Base-by-base conservation (phyloP, 352 stramenopile genomes). In the Pythium dissimile region DNA sequence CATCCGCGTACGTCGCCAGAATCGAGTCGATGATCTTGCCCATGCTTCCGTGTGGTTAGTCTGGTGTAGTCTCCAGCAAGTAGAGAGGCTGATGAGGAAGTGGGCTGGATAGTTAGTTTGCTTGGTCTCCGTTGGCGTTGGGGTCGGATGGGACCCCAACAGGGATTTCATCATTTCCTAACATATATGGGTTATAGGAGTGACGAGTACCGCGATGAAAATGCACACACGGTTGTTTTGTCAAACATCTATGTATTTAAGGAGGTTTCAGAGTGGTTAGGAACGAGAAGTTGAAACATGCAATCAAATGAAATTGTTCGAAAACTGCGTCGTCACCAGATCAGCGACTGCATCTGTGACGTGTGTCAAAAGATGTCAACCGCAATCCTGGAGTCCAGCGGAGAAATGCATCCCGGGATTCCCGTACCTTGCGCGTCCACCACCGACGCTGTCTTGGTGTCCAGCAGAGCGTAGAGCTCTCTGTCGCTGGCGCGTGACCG, bases 1-100 rank as follows among this genome's bases (percentile, higher is more conserved):
- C 61, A 47, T 80, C 72, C 15, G 38, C 60, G 59, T 88, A 86
- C 31, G 73, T 67, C 52, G 72, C 66, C 37, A 73, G 71, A 59
- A 92, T 74, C 41, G 79, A 85, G 67, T 92, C 79, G 67, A 89
- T 86, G 72, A 92, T 89, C 63, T 89, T 92, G 57, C 82, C 81
- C 81, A 92, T 92, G 45, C n/a, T n/a, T n/a, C n/a, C n/a, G n/a
- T n/a, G n/a, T n/a, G n/a, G n/a, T n/a, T n/a, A n/a, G n/a, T n/a
- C n/a, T n/a, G n/a, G n/a, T n/a, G n/a, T n/a, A n/a, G n/a, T n/a
- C n/a, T n/a, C n/a, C n/a, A n/a, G n/a, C n/a, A n/a, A n/a, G n/a
- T n/a, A n/a, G n/a, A n/a, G n/a, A n/a, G n/a, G n/a, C n/a, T n/a
- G n/a, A n/a, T n/a, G n/a, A n/a, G n/a, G n/a, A n/a, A n/a, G n/a